Evolutionary conservation across 805 yeast genomes (phyloP).

Genomic region (Metschnikowia corniflorae): DNA sequence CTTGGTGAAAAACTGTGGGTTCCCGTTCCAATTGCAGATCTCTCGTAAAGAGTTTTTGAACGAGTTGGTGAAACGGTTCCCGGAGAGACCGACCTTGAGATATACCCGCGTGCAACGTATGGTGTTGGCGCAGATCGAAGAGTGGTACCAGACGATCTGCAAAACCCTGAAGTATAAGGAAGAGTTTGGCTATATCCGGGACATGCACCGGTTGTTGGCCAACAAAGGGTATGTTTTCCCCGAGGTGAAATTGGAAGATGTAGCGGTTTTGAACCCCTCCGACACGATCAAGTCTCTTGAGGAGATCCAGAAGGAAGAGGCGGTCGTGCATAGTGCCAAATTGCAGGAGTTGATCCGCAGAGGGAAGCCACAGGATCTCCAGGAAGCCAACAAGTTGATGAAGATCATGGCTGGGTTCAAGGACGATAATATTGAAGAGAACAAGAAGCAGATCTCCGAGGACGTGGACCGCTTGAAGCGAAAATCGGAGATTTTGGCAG

Average conservation of each 20-base stretch:
- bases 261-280: conserved; percentile 87
- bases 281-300: conserved; percentile 84
- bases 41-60: conserved; percentile 92
- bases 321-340: conserved; percentile 89
- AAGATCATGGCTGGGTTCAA: conserved; percentile 97
- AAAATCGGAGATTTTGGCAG: conserved; percentile 82
- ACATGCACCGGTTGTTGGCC: conserved; percentile 87
- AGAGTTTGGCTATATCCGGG: conserved; percentile 87
- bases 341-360: conserved; percentile 92
- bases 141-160: conserved; percentile 95
- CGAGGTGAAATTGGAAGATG: conserved; percentile 82
- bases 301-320: conserved; percentile 90
- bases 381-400: conserved; percentile 96
- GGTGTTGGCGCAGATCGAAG: conserved; percentile 87
- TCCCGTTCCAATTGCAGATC: conserved; percentile 92
- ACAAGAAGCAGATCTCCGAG: conserved; percentile 73
- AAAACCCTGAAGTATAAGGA: conserved; percentile 85
- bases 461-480: conserved; percentile 81
- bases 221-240: conserved; percentile 95
- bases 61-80: conserved; percentile 88
- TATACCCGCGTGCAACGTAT: conserved; percentile 80
- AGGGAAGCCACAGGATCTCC: conserved; percentile 92
- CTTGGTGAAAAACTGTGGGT: conserved; percentile 95
- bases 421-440: conserved; percentile 71
- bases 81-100: conserved; percentile 88